Evolutionary conservation across 331 rosid genomes (phyloP).

Genomic region (Cucumis variabilis): DNA sequence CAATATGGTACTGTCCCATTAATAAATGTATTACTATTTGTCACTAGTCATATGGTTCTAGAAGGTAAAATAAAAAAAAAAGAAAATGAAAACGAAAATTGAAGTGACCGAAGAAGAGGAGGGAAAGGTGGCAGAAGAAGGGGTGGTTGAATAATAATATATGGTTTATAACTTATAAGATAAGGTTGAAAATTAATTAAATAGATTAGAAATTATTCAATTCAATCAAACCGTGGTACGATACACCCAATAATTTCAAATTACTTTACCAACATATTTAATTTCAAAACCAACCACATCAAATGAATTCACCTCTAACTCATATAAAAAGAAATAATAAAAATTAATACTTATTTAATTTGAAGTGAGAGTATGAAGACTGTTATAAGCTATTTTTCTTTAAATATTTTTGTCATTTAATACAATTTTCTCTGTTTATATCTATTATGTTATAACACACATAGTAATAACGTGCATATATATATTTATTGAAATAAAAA

Average conservation of each 20-base stretch:
- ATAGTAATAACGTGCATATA: too few relatives aligned
- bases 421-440: too few relatives aligned
- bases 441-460: too few relatives aligned
- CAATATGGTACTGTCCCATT: background rate
- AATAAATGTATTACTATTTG: background rate
- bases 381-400: too few relatives aligned
- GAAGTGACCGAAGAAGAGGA: background rate
- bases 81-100: background rate
- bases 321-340: background rate
- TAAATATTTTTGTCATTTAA: too few relatives aligned
- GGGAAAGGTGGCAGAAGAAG: background rate
- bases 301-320: background rate
- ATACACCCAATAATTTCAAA: background rate
- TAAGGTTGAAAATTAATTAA: background rate
- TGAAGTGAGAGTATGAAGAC: background rate
- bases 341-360: too few relatives aligned
- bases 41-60: background rate
- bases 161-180: background rate
- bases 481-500: too few relatives aligned
- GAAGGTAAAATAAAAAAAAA: background rate
- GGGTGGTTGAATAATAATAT: background rate
- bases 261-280: background rate
- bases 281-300: background rate
- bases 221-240: slow-evolving; percentile 2
- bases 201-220: background rate